Evolutionary conservation across 805 yeast genomes (phyloP).

Genomic region (Allodekkera sacchari): DNA sequence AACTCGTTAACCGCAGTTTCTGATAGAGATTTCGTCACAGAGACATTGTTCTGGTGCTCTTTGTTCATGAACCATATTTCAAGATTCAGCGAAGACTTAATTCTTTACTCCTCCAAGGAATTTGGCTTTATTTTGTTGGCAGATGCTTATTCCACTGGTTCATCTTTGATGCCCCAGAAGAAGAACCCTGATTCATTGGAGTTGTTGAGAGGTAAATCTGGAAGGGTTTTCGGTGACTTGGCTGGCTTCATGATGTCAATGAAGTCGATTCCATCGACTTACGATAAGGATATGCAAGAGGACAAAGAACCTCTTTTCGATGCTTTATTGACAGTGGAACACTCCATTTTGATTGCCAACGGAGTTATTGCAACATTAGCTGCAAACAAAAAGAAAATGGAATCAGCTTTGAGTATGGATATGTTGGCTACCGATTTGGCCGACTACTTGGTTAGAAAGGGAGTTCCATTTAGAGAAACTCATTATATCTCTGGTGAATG

Average conservation of each 20-base stretch:
- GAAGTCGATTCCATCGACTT: conserved; percentile 96
- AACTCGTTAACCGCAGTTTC: conserved; percentile 95
- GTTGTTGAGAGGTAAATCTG: conserved; percentile 91
- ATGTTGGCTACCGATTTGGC: conserved; percentile 99
- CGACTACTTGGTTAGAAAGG: conserved; percentile 93
- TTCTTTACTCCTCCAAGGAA: conserved; percentile 94
- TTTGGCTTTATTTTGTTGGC: conserved; percentile 90
- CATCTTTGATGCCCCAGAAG: conserved; percentile 98
- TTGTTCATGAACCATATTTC: conserved; percentile 94
- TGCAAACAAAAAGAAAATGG: conserved; percentile 71
- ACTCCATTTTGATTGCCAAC: conserved; percentile 88
- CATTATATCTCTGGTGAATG: conserved; percentile 98
- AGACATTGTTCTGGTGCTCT: conserved; percentile 91
- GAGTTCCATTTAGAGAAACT: conserved; percentile 98
- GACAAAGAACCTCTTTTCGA: conserved; percentile 99
- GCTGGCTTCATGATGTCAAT: conserved; percentile 95
- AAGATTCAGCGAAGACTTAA: conserved; percentile 88
- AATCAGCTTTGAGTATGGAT: conserved; percentile 89
- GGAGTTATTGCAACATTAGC: conserved; percentile 88
- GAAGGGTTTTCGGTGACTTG: conserved; percentile 91
- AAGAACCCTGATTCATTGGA: conserved; percentile 97
- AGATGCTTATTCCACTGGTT: conserved; percentile 98
- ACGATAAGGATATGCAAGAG: conserved; percentile 97
- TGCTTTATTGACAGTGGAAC: conserved; percentile 81
- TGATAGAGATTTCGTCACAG: conserved; percentile 96